A percentile compares a stretch with the other conserved stretches of the same genome.
Conservation (phyloP, 2,329 filamentous ascomycete species). For the Anisogramma anomala region DNA sequence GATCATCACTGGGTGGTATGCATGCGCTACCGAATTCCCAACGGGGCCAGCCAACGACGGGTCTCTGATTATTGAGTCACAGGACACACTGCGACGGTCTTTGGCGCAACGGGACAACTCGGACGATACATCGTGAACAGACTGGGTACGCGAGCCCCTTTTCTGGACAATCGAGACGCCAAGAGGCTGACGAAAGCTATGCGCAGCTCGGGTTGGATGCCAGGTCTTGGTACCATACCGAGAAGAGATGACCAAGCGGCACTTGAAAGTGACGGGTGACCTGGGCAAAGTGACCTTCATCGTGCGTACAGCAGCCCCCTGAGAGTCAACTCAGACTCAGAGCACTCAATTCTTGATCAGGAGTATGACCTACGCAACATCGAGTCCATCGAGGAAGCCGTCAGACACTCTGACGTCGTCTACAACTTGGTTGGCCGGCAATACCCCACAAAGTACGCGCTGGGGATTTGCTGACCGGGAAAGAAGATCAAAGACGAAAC, state of each 20-base stretch:
- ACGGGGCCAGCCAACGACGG: neutral
- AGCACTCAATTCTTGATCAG: conserved; percentile 29
- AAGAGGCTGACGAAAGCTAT: conserved; percentile 18
- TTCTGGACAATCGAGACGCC: neutral
- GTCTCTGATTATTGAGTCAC: conserved; percentile 18
- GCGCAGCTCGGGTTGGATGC: conserved; percentile 76
- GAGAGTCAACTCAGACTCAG: conserved; percentile 10
- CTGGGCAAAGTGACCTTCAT: conserved; percentile 81
- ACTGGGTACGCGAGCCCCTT: conserved; percentile 45
- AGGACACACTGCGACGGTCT: conserved; percentile 95
- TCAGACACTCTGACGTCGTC: conserved; percentile 92
- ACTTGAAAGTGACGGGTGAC: conserved; percentile 93
- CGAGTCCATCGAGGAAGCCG: conserved; percentile 87
- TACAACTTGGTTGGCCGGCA: conserved; percentile 92
- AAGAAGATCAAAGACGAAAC: neutral
- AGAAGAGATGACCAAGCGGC: conserved; percentile 95
- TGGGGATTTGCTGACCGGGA: neutral
- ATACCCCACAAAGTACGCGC: conserved; percentile 81
- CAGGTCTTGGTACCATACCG: conserved; percentile 88
- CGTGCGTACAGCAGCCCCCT: conserved; percentile 34
- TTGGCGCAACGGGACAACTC: conserved; percentile 90
- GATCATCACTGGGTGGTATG: conserved; percentile 77
- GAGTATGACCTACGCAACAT: conserved; percentile 95
- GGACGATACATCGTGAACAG: conserved; percentile 96
- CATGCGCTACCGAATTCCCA: neutral